Base-by-base conservation (phyloP, 306 rosid species). In the Cucumis cinereus region DNA sequence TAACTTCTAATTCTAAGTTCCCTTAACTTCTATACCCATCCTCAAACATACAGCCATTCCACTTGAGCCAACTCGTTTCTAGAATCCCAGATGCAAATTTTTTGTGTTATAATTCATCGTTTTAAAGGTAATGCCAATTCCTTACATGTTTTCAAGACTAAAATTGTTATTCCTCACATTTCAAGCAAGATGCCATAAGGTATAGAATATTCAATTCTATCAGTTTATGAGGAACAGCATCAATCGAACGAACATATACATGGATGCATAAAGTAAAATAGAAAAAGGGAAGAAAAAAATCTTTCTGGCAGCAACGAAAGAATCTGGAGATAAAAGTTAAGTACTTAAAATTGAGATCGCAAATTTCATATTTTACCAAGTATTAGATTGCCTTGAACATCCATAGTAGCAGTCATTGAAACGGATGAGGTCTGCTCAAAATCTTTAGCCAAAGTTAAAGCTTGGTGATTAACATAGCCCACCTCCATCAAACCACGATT, bases 401-500 rank as follows among this genome's bases (percentile, higher is more conserved):
- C 97, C 69, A 88, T 7, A 57, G 90, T 93, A 77, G 97, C 98
- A 61, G 92, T 89, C 98, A 93, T 91, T 77, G 97, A 93, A 85
- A 93, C 81, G 63, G 98, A 93, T 68, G 89, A 84, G 71, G 81
- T 50, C 53, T 82, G 80, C 75, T 36, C 90, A 67, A 82, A 76
- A 67, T 89, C 82, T 76, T 60, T 54, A 1, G 70, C 76, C 77
- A 80, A 38, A 50, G 81, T 68, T 20, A 43, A 68, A 69, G 73
- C 67, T 77, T 85, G 78, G 81, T 93, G 93, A 77, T 84, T 82
- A 76, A 90, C 85, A 83, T 93, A 93, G 50, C 93, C 91, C 17
- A 73, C 90, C 84, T 93, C 98, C 98, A 93, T 93, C 79, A 89
- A 78, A 76, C 93, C 98, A 85, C 91, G 98, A 83, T 90, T 91